A percentile compares a stretch with the other conserved stretches of the same genome.
Conservation (phyloP, 768 basidiomycete species). For the Saitozyma sp. region DNA sequence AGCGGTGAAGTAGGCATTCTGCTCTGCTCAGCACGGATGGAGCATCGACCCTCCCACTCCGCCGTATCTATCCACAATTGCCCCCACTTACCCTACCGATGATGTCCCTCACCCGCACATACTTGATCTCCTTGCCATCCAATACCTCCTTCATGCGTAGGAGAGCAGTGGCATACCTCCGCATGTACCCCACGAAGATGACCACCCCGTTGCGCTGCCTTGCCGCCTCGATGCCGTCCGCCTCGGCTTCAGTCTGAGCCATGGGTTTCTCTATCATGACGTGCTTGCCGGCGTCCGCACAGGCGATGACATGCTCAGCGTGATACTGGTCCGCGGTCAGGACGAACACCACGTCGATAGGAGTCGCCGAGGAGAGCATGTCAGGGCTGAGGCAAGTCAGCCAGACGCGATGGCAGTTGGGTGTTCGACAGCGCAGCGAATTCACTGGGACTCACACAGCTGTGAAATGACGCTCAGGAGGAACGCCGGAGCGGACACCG, state of each 20-base stretch:
- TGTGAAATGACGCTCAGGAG: too few species aligned
- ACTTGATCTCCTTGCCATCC: too few species aligned
- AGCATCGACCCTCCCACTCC: too few species aligned
- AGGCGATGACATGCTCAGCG: constrained; percentile 16
- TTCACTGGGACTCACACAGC: too few species aligned
- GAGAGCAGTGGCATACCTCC: constrained; percentile 45
- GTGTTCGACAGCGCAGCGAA: too few species aligned
- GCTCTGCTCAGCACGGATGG: background rate
- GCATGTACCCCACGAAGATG: constrained; percentile 48
- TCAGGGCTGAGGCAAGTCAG: constrained; percentile 12
- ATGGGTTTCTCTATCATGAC: constrained; percentile 51
- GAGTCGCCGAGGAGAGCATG: constrained; percentile 21
- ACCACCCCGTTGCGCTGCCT: constrained; percentile 18
- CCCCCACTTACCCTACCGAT: constrained; percentile 39
- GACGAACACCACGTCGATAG: constrained; percentile 38
- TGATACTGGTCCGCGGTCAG: constrained; percentile 5
- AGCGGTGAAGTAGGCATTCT: constrained; percentile 20
- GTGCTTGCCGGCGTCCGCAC: constrained; percentile 30
- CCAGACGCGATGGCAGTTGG: background rate
- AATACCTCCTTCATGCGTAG: constrained; percentile 34
- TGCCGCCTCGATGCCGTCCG: constrained; percentile 29
- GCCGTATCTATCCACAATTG: too few species aligned
- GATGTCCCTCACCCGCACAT: constrained; percentile 35
- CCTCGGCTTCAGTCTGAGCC: constrained; percentile 29
- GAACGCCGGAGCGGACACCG: too few species aligned